These are phyloP conservation scores for California macrophylla DNA, from an alignment of 441 rosid species.

Conservation along the genomic window DNA sequence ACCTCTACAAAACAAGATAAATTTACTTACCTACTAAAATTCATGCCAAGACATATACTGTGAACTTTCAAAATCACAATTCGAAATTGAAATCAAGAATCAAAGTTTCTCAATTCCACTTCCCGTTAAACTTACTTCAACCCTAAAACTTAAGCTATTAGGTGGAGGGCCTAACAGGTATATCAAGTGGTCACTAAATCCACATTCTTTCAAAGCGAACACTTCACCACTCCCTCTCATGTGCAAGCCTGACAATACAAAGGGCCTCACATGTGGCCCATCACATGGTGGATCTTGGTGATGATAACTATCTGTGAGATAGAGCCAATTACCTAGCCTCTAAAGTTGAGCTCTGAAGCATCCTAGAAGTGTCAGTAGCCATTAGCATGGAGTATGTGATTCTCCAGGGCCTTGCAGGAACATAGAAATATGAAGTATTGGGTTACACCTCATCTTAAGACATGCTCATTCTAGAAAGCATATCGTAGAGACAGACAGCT, in stretches of 20 bases:
- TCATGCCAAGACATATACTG: too few species aligned
- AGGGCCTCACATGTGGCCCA: not conserved
- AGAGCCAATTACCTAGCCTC: not conserved
- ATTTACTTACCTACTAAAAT: too few species aligned
- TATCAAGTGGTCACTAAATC: too few species aligned
- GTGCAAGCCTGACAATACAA: not conserved
- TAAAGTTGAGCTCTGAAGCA: not conserved
- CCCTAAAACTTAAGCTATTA: too few species aligned
- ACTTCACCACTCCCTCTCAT: too few species aligned
- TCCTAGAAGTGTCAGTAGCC: not conserved
- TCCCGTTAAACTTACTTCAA: too few species aligned
- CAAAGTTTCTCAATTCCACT: too few species aligned
- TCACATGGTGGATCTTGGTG: not conserved
- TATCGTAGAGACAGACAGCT: not conserved
- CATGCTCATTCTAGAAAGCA: not conserved
- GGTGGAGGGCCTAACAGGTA: too few species aligned
- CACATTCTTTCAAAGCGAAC: too few species aligned
- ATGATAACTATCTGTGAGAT: not conserved
- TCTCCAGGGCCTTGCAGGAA: not conserved
- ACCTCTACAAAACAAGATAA: too few species aligned
- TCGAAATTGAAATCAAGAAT: too few species aligned
- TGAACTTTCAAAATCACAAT: too few species aligned
- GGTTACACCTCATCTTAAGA: not conserved
- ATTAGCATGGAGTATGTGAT: not conserved
- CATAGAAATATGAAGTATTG: not conserved